Percentiles rank a stretch among this genome's conserved stretches.
Evolutionary conservation across 1,139 yeast species (phyloP).

Genomic region (Candida buenavistaensis): DNA sequence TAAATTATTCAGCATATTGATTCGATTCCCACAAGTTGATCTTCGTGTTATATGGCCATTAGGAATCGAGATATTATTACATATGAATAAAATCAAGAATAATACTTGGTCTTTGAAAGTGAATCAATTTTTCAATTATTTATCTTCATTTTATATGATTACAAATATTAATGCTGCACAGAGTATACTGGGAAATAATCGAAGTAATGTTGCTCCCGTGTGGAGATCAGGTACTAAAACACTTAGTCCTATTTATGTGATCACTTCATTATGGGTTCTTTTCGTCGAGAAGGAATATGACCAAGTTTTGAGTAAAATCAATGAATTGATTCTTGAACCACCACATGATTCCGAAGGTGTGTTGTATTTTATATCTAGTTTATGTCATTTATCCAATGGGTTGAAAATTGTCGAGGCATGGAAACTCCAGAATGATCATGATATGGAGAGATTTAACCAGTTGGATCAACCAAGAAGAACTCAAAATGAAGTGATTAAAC

Average conservation of each 20-base stretch:
- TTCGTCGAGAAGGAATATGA: slow-evolving; percentile 27
- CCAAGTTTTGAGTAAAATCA: slow-evolving; percentile 29
- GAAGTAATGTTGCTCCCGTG: slow-evolving; percentile 29
- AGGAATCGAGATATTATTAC: slow-evolving; percentile 43
- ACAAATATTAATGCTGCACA: slow-evolving; percentile 11
- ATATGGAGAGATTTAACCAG: slow-evolving; percentile 6
- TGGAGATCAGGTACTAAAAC: slow-evolving; percentile 41
- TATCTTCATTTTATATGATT: slow-evolving; percentile 28
- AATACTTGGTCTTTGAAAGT: slow-evolving; percentile 16
- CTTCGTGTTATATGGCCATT: slow-evolving; percentile 59
- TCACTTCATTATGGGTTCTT: slow-evolving; percentile 37
- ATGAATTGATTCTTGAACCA: slow-evolving; percentile 42
- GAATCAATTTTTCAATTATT: slow-evolving; percentile 38
- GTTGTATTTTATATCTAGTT: slow-evolving; percentile 32
- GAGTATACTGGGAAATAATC: slow-evolving; percentile 8
- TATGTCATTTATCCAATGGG: slow-evolving; percentile 27
- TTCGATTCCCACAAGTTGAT: slow-evolving; percentile 51
- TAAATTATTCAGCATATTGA: slow-evolving; percentile 47
- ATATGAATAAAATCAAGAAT: slow-evolving; percentile 3
- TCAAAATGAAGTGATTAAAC: slow-evolving; percentile 7
- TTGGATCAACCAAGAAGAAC: slow-evolving; percentile 9
- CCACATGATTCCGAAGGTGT: slow-evolving; percentile 49
- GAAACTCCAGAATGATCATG: slow-evolving; percentile 5
- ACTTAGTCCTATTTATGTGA: slow-evolving; percentile 38
- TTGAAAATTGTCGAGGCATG: slow-evolving; percentile 15